These are phyloP conservation scores for Ceratobasidium sp. DNA, from an alignment of 1,284 basidiomycete genomes.

Conservation along the genomic window DNA sequence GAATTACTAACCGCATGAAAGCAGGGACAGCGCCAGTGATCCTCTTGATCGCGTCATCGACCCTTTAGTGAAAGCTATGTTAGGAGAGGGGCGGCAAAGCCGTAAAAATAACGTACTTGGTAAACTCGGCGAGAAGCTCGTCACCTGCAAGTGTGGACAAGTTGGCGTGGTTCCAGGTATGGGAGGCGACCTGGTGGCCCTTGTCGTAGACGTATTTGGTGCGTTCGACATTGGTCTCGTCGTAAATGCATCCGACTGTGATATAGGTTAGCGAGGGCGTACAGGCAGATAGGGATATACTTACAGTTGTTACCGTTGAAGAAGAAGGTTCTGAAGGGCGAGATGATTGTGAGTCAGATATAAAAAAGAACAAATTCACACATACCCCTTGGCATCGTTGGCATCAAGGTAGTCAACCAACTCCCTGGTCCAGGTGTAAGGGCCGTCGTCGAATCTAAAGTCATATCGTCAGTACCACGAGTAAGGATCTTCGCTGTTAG, in stretches of 20 bases:
- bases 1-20: conserved; percentile 29
- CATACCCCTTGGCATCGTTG: conserved; percentile 25
- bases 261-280: not conserved
- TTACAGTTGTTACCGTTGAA: conserved; percentile 33
- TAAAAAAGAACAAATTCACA: not conserved
- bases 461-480: not conserved
- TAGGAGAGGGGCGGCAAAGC: not conserved
- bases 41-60: conserved; percentile 17
- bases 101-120: not conserved
- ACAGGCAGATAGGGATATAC: not conserved
- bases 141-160: not conserved
- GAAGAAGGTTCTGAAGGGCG: conserved; percentile 16
- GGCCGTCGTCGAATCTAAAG: conserved; percentile 40
- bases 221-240: conserved; percentile 10
- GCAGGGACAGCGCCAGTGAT: conserved; percentile 9
- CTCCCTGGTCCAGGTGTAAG: conserved; percentile 29
- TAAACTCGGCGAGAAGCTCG: conserved; percentile 3
- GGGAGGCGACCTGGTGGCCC: conserved; percentile 38
- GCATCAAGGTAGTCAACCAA: not conserved
- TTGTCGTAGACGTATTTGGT: conserved; percentile 36
- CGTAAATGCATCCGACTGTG: conserved; percentile 26
- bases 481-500: no score
- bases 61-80: not conserved
- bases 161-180: conserved; percentile 17
- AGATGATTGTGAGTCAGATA: not conserved